phyloP scores from a whole-genome alignment of 108 stramenopile genomes.

The Mayamaea pseudoterrestris region DNA sequence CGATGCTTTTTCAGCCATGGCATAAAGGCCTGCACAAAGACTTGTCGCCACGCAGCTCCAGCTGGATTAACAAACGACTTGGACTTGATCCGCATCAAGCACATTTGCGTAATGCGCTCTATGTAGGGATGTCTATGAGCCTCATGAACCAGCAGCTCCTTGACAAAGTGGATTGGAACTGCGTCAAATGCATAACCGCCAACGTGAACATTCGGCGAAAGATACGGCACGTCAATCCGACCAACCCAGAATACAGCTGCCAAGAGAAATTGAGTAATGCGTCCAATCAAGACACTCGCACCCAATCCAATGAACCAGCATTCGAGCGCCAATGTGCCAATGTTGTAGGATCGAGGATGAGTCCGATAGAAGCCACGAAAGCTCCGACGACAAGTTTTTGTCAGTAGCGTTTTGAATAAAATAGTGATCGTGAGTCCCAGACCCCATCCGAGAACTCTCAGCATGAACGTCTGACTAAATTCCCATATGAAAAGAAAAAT shows the following conservation, averaged over 20 bases:
- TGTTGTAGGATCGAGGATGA: slow-evolving; percentile 13
- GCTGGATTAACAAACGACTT: slow-evolving; percentile 24
- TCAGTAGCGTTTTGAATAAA: slow-evolving; percentile 18
- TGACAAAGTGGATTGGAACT: slow-evolving; percentile 14
- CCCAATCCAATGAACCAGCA: slow-evolving; percentile 31
- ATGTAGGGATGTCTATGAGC: slow-evolving; percentile 58
- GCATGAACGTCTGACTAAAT: slow-evolving; percentile 7
- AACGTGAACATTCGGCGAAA: slow-evolving; percentile 20
- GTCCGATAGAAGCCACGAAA: slow-evolving; percentile 20
- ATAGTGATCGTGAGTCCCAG: slow-evolving; percentile 22
- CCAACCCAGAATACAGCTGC: slow-evolving; percentile 21
- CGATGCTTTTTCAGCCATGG: slow-evolving; percentile 42
- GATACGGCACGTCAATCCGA: slow-evolving; percentile 35
- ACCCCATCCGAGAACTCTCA: slow-evolving; percentile 13
- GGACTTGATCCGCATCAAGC: slow-evolving; percentile 43
- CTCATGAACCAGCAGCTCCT: slow-evolving; percentile 25
- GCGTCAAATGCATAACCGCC: slow-evolving; percentile 18
- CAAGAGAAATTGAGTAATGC: slow-evolving; percentile 19
- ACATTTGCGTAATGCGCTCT: slow-evolving; percentile 39
- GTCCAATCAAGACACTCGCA: slow-evolving; percentile 20
- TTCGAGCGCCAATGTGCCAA: slow-evolving; percentile 14
- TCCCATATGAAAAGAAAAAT: slow-evolving; percentile 27
- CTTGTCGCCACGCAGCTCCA: slow-evolving; percentile 6
- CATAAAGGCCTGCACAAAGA: slow-evolving; percentile 36
- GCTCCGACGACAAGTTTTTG: slow-evolving; percentile 12